Evolutionary conservation across 2,329 filamentous ascomycete genomes (phyloP).

Genomic region (Talaromyces sp.): DNA sequence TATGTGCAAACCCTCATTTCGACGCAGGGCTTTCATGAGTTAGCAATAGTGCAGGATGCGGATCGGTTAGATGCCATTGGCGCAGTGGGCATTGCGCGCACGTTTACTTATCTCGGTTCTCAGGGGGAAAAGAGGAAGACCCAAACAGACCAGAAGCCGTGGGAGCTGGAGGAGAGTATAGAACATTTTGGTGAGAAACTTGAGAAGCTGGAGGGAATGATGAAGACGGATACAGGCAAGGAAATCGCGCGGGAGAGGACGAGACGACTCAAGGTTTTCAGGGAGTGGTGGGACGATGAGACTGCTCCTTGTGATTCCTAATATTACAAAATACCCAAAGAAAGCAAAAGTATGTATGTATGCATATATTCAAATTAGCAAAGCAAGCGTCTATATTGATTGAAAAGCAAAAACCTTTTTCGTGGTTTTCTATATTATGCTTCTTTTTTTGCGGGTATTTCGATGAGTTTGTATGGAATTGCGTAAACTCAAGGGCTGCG

Average conservation of each 20-base stretch:
- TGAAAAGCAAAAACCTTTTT: constrained; percentile 12
- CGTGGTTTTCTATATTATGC: constrained; percentile 18
- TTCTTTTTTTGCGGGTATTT: constrained; percentile 16
- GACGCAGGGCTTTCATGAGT: constrained; percentile 58
- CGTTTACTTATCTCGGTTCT: constrained; percentile 72
- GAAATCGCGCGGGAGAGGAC: constrained; percentile 49
- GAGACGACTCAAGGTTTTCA: constrained; percentile 48
- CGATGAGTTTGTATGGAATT: neutral
- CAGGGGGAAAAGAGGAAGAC: constrained; percentile 26
- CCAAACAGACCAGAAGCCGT: constrained; percentile 20
- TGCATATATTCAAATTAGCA: constrained; percentile 13
- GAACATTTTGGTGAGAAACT: constrained; percentile 76
- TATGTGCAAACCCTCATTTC: constrained; percentile 60
- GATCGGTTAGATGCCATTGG: constrained; percentile 90
- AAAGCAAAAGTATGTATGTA: neutral
- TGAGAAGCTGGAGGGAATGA: constrained; percentile 57
- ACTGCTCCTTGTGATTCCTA: constrained; percentile 20
- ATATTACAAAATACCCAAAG: neutral
- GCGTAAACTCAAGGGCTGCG: neutral
- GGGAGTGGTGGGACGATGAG: constrained; percentile 55
- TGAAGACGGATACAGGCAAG: constrained; percentile 56
- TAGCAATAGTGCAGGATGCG: constrained; percentile 85
- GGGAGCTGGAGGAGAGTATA: constrained; percentile 62
- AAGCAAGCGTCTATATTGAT: constrained; percentile 13
- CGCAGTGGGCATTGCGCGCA: constrained; percentile 75